Percentiles rank a stretch among this genome's conserved stretches.
Conservation (phyloP, 345 rosid species). For the Punica granatum region DNA sequence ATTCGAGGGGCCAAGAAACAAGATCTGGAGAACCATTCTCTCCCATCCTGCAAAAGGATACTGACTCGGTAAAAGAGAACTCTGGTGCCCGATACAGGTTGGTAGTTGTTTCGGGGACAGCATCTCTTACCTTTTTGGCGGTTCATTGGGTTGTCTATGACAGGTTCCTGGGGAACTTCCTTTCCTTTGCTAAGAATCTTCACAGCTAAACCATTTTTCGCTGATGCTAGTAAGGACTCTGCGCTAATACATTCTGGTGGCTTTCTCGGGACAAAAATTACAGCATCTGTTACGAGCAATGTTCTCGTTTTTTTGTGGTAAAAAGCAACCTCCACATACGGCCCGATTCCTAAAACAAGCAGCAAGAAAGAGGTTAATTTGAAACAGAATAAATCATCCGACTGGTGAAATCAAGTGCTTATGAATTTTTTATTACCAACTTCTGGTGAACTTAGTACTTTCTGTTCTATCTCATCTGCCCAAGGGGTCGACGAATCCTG, state of each 20-base stretch:
- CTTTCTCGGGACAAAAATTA: constrained; percentile 67
- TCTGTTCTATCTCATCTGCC: constrained; percentile 88
- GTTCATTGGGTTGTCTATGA: constrained; percentile 56
- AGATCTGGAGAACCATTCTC: constrained; percentile 92
- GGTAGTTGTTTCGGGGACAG: neutral
- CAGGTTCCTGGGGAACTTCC: constrained; percentile 72
- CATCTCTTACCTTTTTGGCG: constrained; percentile 62
- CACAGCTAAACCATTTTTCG: constrained; percentile 90
- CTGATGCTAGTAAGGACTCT: constrained; percentile 76
- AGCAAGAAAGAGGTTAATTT: neutral
- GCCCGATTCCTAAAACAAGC: constrained; percentile 68
- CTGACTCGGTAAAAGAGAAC: neutral
- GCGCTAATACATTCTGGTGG: constrained; percentile 79
- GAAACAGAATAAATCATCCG: neutral
- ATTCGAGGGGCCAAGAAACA: constrained; percentile 92
- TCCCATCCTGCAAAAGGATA: constrained; percentile 79
- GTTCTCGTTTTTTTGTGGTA: constrained; percentile 84
- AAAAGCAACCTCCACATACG: constrained; percentile 89
- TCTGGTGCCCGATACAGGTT: neutral
- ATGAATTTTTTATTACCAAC: constrained; percentile 49
- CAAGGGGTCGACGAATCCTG: constrained; percentile 74
- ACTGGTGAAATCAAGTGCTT: constrained; percentile 1
- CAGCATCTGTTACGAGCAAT: constrained; percentile 81
- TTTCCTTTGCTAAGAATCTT: constrained; percentile 89
- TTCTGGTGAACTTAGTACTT: constrained; percentile 92